Conservation (phyloP, 257 asterid genomes). For the Fraxinus excelsior region DNA sequence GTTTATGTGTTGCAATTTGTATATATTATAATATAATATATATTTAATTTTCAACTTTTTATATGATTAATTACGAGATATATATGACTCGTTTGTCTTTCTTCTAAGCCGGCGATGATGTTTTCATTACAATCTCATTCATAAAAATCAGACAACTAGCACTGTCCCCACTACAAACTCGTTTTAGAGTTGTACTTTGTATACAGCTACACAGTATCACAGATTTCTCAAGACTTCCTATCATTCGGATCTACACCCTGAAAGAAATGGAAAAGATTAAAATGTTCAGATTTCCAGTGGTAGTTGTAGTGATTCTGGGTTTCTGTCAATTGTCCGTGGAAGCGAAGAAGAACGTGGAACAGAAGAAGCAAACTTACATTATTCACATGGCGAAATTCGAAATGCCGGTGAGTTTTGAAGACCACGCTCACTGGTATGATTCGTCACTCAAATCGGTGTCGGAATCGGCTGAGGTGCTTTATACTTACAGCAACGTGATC, state of each 20-base stretch:
- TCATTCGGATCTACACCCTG: not conserved
- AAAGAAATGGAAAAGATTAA: conserved; percentile 28
- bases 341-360: not conserved
- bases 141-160: not conserved
- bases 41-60: not conserved
- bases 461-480: conserved; percentile 65
- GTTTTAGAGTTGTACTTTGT: not conserved
- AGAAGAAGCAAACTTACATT: conserved; percentile 56
- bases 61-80: not conserved
- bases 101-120: not conserved
- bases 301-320: conserved; percentile 24
- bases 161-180: not conserved
- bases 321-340: conserved; percentile 28
- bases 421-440: conserved; percentile 70
- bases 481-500: conserved; percentile 60
- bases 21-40: not conserved
- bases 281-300: not conserved
- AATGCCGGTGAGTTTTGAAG: conserved; percentile 66
- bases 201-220: not conserved
- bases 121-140: not conserved
- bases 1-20: not conserved
- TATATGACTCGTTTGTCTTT: not conserved
- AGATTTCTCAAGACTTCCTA: conserved; percentile 3
- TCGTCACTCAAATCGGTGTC: conserved; percentile 78
- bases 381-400: conserved; percentile 76